phyloP scores from a whole-genome alignment of 2,329 filamentous ascomycete species.

The Parastagonospora avenae region DNA sequence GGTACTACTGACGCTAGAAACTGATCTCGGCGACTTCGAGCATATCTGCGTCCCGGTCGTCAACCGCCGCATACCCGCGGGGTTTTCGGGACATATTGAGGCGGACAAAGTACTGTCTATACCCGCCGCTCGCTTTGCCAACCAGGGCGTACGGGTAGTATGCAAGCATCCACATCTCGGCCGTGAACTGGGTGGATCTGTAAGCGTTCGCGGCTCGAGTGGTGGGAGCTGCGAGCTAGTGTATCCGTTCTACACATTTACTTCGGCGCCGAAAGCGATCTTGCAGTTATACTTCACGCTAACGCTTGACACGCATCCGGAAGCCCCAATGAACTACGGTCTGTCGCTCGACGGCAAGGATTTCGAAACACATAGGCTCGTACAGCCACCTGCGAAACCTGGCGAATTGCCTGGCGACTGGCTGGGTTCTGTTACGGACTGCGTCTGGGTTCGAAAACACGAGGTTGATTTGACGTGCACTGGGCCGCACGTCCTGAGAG shows the following conservation, averaged over 20 bases:
- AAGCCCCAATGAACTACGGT: conserved; percentile 51
- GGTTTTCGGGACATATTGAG: conserved; percentile 6
- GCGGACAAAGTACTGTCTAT: conserved; percentile 1
- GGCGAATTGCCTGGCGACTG: conserved; percentile 49
- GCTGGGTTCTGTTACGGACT: conserved; percentile 52
- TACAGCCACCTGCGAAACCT: conserved; percentile 31
- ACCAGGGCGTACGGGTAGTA: not conserved
- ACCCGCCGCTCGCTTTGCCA: not conserved
- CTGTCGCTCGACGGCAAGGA: conserved; percentile 27
- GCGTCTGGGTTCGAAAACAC: conserved; percentile 51
- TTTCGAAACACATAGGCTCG: not conserved
- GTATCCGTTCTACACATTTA: conserved; percentile 8
- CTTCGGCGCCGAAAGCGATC: conserved; percentile 7
- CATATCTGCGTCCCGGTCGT: conserved; percentile 6
- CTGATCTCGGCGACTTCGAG: not conserved
- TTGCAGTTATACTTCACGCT: conserved; percentile 26
- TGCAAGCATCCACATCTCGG: conserved; percentile 1
- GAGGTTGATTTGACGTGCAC: conserved; percentile 12
- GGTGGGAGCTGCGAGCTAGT: not conserved
- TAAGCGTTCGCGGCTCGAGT: not conserved
- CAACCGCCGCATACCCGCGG: not conserved
- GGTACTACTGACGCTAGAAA: not conserved
- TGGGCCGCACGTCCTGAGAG: conserved; percentile 24
- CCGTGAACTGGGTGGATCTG: conserved; percentile 2
- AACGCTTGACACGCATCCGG: conserved; percentile 54